Conservation (phyloP, 2,329 filamentous ascomycete genomes). For the Aaosphaeria pasadenensis region DNA sequence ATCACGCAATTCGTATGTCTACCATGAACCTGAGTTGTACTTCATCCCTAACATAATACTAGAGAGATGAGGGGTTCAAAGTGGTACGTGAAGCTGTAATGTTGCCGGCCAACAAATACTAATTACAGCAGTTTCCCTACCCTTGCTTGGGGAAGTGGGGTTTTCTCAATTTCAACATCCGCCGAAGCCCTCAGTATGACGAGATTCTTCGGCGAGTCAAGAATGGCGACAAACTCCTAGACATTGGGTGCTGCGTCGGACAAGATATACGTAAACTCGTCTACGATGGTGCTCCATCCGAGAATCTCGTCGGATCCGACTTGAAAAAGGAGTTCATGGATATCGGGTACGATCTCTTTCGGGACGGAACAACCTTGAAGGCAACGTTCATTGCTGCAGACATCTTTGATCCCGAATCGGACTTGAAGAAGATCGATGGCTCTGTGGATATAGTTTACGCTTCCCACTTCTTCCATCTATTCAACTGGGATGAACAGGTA, state of each 20-base stretch:
- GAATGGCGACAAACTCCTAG: conserved; percentile 35
- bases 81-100: conserved; percentile 14
- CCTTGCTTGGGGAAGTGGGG: conserved; percentile 36
- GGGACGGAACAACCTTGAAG: conserved; percentile 39
- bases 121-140: conserved; percentile 27
- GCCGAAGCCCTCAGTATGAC: conserved; percentile 20
- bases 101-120: not conserved
- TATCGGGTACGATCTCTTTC: conserved; percentile 47
- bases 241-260: conserved; percentile 45
- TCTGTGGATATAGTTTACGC: conserved; percentile 43
- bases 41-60: not conserved
- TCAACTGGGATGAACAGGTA: conserved; percentile 40
- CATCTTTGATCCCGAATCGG: conserved; percentile 34
- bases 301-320: conserved; percentile 42
- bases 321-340: conserved; percentile 48
- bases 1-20: conserved; percentile 30
- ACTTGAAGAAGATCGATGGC: conserved; percentile 34
- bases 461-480: conserved; percentile 45
- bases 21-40: not conserved
- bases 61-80: conserved; percentile 32
- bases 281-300: conserved; percentile 40
- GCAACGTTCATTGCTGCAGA: conserved; percentile 54
- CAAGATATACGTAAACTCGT: conserved; percentile 46
- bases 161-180: conserved; percentile 33
- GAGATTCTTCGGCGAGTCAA: conserved; percentile 35